Evolutionary conservation across 2,329 filamentous ascomycete species (phyloP), one percentile per base, ranked within the genome.

Genomic region (Paraphoma chrysanthemicola): DNA sequence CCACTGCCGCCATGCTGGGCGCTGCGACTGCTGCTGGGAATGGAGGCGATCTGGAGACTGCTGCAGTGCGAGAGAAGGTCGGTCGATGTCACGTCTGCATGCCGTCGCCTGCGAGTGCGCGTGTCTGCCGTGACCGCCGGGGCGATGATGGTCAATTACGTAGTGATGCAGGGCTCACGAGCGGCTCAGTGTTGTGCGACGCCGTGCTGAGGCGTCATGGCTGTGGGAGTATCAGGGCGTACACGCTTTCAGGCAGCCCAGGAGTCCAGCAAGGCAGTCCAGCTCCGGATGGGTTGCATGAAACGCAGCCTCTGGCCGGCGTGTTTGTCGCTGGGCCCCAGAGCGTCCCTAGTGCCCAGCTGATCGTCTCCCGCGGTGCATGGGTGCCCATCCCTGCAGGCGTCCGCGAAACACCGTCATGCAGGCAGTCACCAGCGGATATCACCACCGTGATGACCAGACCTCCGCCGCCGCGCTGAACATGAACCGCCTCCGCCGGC

Each of bases 1-100:
- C 67, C 30, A 58, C 56, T 28, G 65, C 57, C 16, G 71, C 62
- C 69, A 72, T 72, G 54, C 29, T 33, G 31, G 2, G 43, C 28
- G 14, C 18, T 36, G 31, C 16, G 12, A 1, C 16, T 16, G 16
- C 28, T 23, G 8, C 10, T 29, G 16, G 2, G 28, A 4, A 14
- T 29, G 11, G 43, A 12, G 8, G 23, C 10, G 14, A 14, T 16
- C 4, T n/a, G 31, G 44, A 16, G 14, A 31, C 28, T 30, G 18
- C 12, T 46, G 44, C 23, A 30, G 28, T 46, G 28, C 17, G 43
- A 14, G 33, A 10, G 33, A 14, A 7, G 33, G 10, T 36, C 29
- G 16, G 28, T 31, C 16, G 16, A 9, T 14, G 6, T 46, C 44
- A 36, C 14, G 45, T 17, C 39, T 14, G n/a, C 39, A 48, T 44